Evolutionary conservation across 2,329 filamentous ascomycete species (phyloP).

Genomic region (Nigrospora sphaerica): DNA sequence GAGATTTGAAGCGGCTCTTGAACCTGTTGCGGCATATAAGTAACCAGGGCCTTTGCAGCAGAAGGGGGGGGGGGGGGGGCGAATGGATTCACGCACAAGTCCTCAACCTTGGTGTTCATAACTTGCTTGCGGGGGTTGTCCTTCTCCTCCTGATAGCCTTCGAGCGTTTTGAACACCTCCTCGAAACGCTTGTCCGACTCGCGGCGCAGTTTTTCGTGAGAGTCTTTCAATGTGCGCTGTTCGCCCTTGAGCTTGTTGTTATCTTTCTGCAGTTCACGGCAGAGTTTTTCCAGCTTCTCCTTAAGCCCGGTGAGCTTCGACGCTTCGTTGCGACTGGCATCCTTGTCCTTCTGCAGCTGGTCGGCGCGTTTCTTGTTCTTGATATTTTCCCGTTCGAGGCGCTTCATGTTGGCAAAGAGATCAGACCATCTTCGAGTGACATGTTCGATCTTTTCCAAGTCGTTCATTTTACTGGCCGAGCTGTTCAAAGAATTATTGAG

Average conservation of each 20-base stretch:
- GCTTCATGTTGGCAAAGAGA: conserved; percentile 89
- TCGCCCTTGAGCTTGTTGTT: conserved; percentile 99
- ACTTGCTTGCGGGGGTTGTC: conserved; percentile 74
- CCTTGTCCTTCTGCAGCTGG: conserved; percentile 92
- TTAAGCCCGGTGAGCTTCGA: conserved; percentile 87
- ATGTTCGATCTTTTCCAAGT: conserved; percentile 84
- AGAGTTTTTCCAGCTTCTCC: conserved; percentile 95
- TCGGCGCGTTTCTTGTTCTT: conserved; percentile 96
- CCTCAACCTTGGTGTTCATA: conserved; percentile 81
- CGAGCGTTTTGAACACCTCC: conserved; percentile 72
- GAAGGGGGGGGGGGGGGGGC: too few species aligned
- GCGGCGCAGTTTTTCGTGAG: conserved; percentile 72
- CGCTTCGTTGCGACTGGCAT: conserved; percentile 78
- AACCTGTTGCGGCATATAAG: conserved; percentile 48
- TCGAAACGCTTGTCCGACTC: conserved; percentile 83
- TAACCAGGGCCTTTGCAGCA: background rate
- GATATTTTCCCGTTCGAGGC: conserved; percentile 84
- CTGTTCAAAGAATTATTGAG: conserved; percentile 71
- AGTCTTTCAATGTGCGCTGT: conserved; percentile 84
- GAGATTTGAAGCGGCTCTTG: conserved; percentile 83
- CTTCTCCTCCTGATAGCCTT: conserved; percentile 82
- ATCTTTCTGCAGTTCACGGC: conserved; percentile 87
- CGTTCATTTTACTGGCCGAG: conserved; percentile 84
- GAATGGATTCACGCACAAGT: conserved; percentile 55
- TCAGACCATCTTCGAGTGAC: conserved; percentile 89